phyloP scores from a whole-genome alignment of 164 flowering plant species.

The Annona cherimola region DNA sequence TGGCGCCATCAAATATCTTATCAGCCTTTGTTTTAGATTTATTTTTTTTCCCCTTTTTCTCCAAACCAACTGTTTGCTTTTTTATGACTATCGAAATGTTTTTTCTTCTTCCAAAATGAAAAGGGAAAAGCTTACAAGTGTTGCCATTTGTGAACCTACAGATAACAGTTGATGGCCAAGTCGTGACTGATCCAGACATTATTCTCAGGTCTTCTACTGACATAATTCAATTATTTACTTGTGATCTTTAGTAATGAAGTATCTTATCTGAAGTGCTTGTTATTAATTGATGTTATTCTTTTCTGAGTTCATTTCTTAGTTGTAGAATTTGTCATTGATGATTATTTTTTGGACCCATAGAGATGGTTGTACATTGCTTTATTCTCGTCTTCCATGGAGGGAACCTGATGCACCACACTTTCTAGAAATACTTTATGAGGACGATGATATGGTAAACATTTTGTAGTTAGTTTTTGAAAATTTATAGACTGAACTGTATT shows the following conservation, averaged over 20 bases:
- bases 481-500: background rate
- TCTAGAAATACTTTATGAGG: slow-evolving; percentile 65
- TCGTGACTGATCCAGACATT: slow-evolving; percentile 52
- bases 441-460: slow-evolving; percentile 52
- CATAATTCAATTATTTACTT: background rate
- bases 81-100: background rate
- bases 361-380: slow-evolving; percentile 48
- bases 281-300: background rate
- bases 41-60: no score
- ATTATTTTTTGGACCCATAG: slow-evolving; percentile 28
- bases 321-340: background rate
- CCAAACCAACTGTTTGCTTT: background rate
- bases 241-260: background rate
- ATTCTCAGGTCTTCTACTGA: slow-evolving; percentile 44
- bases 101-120: background rate
- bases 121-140: background rate
- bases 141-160: slow-evolving; percentile 24
- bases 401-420: slow-evolving; percentile 79
- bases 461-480: background rate
- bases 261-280: background rate
- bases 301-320: background rate
- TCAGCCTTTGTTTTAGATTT: background rate
- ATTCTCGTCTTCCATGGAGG: slow-evolving; percentile 84
- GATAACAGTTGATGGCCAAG: slow-evolving; percentile 61
- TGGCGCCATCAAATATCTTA: background rate